phyloP scores from a whole-genome alignment of 1,284 basidiomycete species.

The Rhodotorula sp. region DNA sequence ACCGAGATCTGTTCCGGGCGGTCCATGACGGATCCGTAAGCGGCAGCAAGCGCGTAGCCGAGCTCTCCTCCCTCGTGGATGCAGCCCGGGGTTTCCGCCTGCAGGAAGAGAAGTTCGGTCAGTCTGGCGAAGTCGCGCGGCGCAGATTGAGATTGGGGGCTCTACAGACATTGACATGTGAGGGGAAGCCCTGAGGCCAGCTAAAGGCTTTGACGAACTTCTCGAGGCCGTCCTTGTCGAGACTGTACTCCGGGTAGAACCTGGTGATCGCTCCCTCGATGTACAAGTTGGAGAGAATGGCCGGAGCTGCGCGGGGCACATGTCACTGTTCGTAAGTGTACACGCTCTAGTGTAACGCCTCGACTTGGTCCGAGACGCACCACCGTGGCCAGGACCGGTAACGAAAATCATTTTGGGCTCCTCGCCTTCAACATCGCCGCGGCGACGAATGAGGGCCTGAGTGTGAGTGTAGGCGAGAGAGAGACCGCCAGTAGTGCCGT shows the following conservation, averaged over 20 bases:
- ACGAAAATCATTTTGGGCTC: constrained; percentile 44
- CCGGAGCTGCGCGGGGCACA: constrained; percentile 59
- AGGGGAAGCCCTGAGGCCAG: constrained; percentile 55
- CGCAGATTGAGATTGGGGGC: no score
- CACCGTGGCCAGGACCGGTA: constrained; percentile 46
- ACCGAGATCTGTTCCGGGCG: constrained; percentile 77
- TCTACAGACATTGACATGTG: constrained; percentile 52
- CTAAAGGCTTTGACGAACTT: constrained; percentile 61
- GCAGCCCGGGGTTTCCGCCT: constrained; percentile 73
- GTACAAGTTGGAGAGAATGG: constrained; percentile 74
- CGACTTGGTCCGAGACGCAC: constrained; percentile 10
- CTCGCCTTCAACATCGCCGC: constrained; percentile 31
- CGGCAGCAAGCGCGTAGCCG: constrained; percentile 70
- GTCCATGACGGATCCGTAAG: constrained; percentile 74
- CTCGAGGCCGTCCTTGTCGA: constrained; percentile 61
- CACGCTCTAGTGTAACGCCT: no score
- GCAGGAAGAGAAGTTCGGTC: not conserved
- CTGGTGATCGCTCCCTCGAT: constrained; percentile 72
- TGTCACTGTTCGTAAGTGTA: no score
- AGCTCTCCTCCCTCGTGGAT: constrained; percentile 89
- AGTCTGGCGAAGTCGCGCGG: not conserved
- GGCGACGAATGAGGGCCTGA: constrained; percentile 63
- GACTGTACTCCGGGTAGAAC: constrained; percentile 71
- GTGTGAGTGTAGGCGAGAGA: constrained; percentile 75
- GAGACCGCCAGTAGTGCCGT: constrained; percentile 63